Evolutionary conservation across 2,329 filamentous ascomycete genomes (phyloP), one percentile per base, ranked within the genome.

Genomic region (Lachnellula hyalina): DNA sequence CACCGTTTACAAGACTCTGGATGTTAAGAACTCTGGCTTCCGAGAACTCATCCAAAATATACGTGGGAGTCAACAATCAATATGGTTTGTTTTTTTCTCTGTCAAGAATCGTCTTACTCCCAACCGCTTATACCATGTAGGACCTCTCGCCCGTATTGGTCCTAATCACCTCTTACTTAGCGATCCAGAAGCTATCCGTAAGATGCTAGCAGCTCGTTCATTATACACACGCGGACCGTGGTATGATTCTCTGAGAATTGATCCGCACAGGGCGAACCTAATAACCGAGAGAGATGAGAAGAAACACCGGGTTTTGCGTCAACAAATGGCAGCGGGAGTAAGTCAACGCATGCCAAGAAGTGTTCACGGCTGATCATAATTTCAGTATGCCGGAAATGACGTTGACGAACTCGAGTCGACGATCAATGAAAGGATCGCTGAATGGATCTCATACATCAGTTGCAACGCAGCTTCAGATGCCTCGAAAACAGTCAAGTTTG

Each of bases 321-420:
- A 74, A 25, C 77, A 80, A 59, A 75, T 82, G 71, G 72, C 75
- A 4, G 67, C 74, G 6, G 80, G 77, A 19, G 77, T 76, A 68
- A 34, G 51, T 70, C 12, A 2, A 7, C 15, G 4, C 15, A 41
- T 17, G 38, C 7, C 17, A 5, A n/a, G 15, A n/a, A 41, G 1
- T n/a, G 1, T 41, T 41, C 38, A 41, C 0, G 0, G 38, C 35
- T 47, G 19, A 23, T 21, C 8, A 23, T 82, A 82, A 61, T 75
- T 77, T 2, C 78, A 78, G 78, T 82, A 80, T 57, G 79, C 79
- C 6, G 60, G 60, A 8, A 78, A 78, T 57, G 80, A 81, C 38
- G 77, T 80, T n/a, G 71, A 74, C 3, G 67, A 69, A 5, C 64
- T 82, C 0, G 79, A 83, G 58, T 59, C 68, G 11, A 73, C 73